Conservation (phyloP, 2,329 filamentous ascomycete genomes). For the Nemania sp. region DNA sequence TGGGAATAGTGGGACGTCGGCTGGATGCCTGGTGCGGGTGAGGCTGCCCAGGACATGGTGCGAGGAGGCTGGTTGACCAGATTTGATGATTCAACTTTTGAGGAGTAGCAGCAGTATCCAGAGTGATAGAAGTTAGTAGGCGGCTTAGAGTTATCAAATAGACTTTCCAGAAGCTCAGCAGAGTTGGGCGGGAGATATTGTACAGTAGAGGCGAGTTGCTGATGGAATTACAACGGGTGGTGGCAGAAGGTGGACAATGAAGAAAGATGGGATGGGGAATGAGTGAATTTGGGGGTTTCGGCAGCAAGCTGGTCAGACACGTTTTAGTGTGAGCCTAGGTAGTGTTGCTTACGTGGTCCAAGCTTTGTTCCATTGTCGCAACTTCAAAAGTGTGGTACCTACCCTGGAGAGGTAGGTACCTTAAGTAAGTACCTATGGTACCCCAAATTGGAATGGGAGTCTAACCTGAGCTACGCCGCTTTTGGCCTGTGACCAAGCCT, state of each 20-base stretch:
- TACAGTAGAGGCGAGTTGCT: constrained; percentile 7
- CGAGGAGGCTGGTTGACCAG: constrained; percentile 4
- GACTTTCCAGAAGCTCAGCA: not conserved
- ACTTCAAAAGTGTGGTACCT: too few relatives aligned
- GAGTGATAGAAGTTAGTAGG: constrained; percentile 28
- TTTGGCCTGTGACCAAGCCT: too few relatives aligned
- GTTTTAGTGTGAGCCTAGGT: not conserved
- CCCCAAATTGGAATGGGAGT: too few relatives aligned
- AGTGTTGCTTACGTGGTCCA: constrained; percentile 10
- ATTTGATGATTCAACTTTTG: constrained; percentile 1
- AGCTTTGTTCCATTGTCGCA: constrained; percentile 8
- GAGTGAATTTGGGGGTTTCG: constrained; percentile 21
- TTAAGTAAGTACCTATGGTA: too few relatives aligned
- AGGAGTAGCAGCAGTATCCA: constrained; percentile 1
- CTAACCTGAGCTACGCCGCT: too few relatives aligned
- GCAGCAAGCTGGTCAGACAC: constrained; percentile 7
- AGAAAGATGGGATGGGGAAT: constrained; percentile 2
- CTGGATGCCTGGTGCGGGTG: constrained; percentile 38
- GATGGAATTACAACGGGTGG: constrained; percentile 15
- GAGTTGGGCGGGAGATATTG: constrained; percentile 12
- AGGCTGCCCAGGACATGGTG: constrained; percentile 40
- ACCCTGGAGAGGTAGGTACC: too few relatives aligned
- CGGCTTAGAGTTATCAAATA: constrained; percentile 4
- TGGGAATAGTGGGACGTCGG: constrained; percentile 36
- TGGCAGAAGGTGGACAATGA: constrained; percentile 10